Base-by-base conservation (phyloP, 768 basidiomycete genomes). In the Mycena venus region DNA sequence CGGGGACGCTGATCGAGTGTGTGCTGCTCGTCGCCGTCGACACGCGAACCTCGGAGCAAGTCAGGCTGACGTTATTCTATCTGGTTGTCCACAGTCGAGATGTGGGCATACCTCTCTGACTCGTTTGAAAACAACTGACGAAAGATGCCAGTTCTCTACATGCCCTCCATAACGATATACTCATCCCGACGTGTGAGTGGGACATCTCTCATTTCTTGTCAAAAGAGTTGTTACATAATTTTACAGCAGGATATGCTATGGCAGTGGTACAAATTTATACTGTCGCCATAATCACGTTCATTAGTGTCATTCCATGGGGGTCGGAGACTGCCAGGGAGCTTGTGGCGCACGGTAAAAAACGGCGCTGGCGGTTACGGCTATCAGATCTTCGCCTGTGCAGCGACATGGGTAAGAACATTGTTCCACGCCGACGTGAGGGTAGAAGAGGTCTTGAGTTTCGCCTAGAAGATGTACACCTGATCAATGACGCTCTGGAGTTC, bases 401-500 rank as follows among this genome's bases (percentile, higher is more conserved):
- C 58, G 34, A 59, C 58, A 7, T 59, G 21, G 32, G 7, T 59
- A 36, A 59, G 58, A 34, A 59, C 58, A 12, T 59, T 34, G 1
- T 59, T 59, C 58, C 58, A 59, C 58, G 58, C 58, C 58, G 58
- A 59, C 21, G 58, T 59, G 58, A 59, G 11, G 34, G 58, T 59
- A 21, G 58, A 34, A 34, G 58, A 19, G n/a, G 58, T 59, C 58
- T 59, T 59, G 32, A 59, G 58, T 14, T 3, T 38, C 21, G 58
- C 32, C 58, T 59, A 8, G 58, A 15, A 8, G 58, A 15, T 36
- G 58, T 36, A 4, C 34, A 11, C 9, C 34, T 59, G 34, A 53
- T 53, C 23, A 59, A 59, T 36, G 34, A 36, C 14, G 34, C 58
- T 2, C 58, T n/a, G 4, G 4, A 59, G 34, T 36, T 59, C 23